Evolutionary conservation across 2,329 filamentous ascomycete genomes (phyloP).

Genomic region (Neofusicoccum kwambonambiense): DNA sequence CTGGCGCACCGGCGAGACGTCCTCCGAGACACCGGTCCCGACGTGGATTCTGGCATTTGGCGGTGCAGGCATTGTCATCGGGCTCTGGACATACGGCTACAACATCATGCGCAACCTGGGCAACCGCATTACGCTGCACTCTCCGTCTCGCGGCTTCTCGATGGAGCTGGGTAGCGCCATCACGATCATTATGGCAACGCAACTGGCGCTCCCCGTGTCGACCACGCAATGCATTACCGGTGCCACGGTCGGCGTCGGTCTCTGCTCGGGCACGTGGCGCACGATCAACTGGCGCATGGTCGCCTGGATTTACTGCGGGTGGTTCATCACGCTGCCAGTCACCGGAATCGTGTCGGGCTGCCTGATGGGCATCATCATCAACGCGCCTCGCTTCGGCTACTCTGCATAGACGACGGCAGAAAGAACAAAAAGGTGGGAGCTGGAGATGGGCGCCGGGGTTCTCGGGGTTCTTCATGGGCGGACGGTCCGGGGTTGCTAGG

Average conservation of each 20-base stretch:
- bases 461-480: too few species aligned
- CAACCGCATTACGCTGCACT: slow-evolving; percentile 63
- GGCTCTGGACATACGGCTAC: slow-evolving; percentile 63
- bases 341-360: slow-evolving; percentile 59
- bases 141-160: slow-evolving; percentile 53
- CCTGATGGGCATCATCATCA: slow-evolving; percentile 62
- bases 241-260: slow-evolving; percentile 61
- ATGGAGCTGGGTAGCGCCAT: slow-evolving; percentile 51
- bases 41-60: slow-evolving; percentile 60
- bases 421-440: background rate
- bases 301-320: slow-evolving; percentile 58
- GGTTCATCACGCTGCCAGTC: slow-evolving; percentile 60
- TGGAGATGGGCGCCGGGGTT: background rate
- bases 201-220: slow-evolving; percentile 56
- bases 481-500: too few species aligned
- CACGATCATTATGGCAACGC: slow-evolving; percentile 64
- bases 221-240: slow-evolving; percentile 60
- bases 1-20: slow-evolving; percentile 52
- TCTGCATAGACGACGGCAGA: background rate
- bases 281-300: slow-evolving; percentile 65
- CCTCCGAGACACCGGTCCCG: slow-evolving; percentile 52
- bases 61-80: slow-evolving; percentile 53
- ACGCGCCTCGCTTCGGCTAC: slow-evolving; percentile 48
- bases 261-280: slow-evolving; percentile 58
- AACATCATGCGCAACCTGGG: slow-evolving; percentile 65